Conservation (phyloP, 345 rosid species). For the Pseudoturritis turrita region DNA sequence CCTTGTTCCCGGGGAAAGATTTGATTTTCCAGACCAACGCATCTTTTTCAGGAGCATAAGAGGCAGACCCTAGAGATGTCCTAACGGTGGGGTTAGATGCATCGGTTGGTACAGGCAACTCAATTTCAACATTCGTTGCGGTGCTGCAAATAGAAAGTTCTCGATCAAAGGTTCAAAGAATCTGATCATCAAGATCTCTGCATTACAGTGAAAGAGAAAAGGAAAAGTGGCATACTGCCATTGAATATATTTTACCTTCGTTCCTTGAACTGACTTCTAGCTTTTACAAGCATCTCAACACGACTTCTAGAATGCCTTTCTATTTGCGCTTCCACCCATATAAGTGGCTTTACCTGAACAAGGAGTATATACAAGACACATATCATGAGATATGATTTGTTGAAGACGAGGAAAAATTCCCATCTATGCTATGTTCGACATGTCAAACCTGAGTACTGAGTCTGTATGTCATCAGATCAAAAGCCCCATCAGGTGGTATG, state of each 20-base stretch:
- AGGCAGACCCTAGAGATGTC: conserved; percentile 91
- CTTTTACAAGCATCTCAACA: conserved; percentile 81
- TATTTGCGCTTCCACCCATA: conserved; percentile 95
- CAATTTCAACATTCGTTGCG: conserved; percentile 67
- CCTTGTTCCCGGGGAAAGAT: conserved; percentile 85
- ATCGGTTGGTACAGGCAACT: conserved; percentile 74
- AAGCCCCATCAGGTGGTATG: conserved; percentile 97
- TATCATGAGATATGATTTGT: background rate
- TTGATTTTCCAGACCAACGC: conserved; percentile 74
- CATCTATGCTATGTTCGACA: background rate
- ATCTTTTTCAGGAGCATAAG: conserved; percentile 83
- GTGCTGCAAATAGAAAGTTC: conserved; percentile 44
- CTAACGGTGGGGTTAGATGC: conserved; percentile 85
- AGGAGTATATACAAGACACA: background rate
- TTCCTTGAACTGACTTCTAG: conserved; percentile 91
- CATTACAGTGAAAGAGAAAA: background rate
- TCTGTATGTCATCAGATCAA: conserved; percentile 96
- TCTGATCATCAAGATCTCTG: conserved; percentile 34
- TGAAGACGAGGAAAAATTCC: background rate
- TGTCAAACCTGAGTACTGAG: conserved; percentile 84
- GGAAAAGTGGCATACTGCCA: background rate
- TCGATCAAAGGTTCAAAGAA: conserved; percentile 66
- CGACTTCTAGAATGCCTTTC: conserved; percentile 95
- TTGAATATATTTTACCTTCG: conserved; percentile 55
- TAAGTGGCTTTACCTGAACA: conserved; percentile 77